Percentiles rank a stretch among this genome's conserved stretches.
These are phyloP conservation scores for Chrysoporthe austroafricana DNA, from an alignment of 2,329 filamentous ascomycete genomes.

Conservation along the genomic window DNA sequence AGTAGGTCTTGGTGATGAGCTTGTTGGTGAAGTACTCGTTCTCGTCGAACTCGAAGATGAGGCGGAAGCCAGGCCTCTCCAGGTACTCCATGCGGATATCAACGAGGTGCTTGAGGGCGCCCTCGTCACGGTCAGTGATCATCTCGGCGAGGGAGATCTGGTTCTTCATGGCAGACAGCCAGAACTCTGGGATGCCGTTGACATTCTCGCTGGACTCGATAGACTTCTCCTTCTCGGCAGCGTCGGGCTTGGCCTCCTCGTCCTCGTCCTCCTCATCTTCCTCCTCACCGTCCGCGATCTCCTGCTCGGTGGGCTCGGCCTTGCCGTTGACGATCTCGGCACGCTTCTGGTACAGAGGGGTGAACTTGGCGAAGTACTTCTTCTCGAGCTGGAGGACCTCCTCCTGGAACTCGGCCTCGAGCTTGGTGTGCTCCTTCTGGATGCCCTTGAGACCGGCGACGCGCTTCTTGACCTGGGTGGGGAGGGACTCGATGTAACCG, in stretches of 20 bases:
- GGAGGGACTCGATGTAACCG: slow-evolving; percentile 96
- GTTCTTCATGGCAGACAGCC: slow-evolving; percentile 99
- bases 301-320: slow-evolving; percentile 82
- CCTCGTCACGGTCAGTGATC: slow-evolving; percentile 97
- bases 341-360: slow-evolving; percentile 94
- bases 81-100: slow-evolving; percentile 99
- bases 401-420: slow-evolving; percentile 98
- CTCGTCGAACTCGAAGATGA: slow-evolving; percentile 95
- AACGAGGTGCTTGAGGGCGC: slow-evolving; percentile 82
- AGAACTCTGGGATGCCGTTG: slow-evolving; percentile 96
- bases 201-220: slow-evolving; percentile 59
- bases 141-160: slow-evolving; percentile 96
- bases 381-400: slow-evolving; percentile 98
- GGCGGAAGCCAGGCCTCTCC: slow-evolving; percentile 94
- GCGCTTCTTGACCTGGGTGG: slow-evolving; percentile 84
- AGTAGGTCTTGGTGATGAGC: slow-evolving; percentile 96
- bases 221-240: slow-evolving; percentile 58
- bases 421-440: slow-evolving; percentile 97
- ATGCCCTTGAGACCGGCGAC: slow-evolving; percentile 96
- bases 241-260: slow-evolving; percentile 47
- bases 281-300: slow-evolving; percentile 85
- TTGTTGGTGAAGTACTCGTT: slow-evolving; percentile 99
- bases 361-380: slow-evolving; percentile 99
- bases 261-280: slow-evolving; percentile 71
- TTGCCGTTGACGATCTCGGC: slow-evolving; percentile 88